Conservation (phyloP, 2,329 filamentous ascomycete species). For the Neonectria punicea region DNA sequence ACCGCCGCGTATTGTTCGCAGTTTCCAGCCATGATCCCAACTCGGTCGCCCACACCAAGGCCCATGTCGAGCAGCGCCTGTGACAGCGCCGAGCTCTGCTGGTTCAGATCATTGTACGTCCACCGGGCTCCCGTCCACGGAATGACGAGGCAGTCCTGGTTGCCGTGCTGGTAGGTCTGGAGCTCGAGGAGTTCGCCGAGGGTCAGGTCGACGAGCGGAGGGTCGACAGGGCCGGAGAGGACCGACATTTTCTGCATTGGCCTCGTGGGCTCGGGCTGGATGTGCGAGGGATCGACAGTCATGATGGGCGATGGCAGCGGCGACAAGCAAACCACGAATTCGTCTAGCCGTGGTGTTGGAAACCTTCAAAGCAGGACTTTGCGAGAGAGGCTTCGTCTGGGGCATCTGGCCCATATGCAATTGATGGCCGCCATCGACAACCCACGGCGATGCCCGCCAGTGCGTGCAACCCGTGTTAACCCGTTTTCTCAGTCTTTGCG, state of each 20-base stretch:
- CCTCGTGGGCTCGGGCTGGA: slow-evolving; percentile 43
- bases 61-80: slow-evolving; percentile 75
- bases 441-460: slow-evolving; percentile 11
- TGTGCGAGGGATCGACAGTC: slow-evolving; percentile 43
- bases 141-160: slow-evolving; percentile 75
- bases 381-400: slow-evolving; percentile 5
- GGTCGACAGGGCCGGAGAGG: slow-evolving; percentile 74
- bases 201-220: slow-evolving; percentile 76
- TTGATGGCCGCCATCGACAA: slow-evolving; percentile 22
- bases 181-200: slow-evolving; percentile 78
- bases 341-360: slow-evolving; percentile 10
- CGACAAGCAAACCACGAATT: slow-evolving; percentile 10
- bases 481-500: slow-evolving; percentile 31
- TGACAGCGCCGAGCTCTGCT: slow-evolving; percentile 69
- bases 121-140: slow-evolving; percentile 81
- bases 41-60: slow-evolving; percentile 73
- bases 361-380: neutral
- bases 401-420: slow-evolving; percentile 19
- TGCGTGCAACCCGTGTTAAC: slow-evolving; percentile 35
- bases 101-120: slow-evolving; percentile 74
- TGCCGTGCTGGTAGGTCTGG: slow-evolving; percentile 73
- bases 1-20: slow-evolving; percentile 83
- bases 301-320: slow-evolving; percentile 36
- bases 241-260: slow-evolving; percentile 62
- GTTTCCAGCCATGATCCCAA: slow-evolving; percentile 82